Conservation (phyloP, 768 basidiomycete species). For the Suillus paluster region DNA sequence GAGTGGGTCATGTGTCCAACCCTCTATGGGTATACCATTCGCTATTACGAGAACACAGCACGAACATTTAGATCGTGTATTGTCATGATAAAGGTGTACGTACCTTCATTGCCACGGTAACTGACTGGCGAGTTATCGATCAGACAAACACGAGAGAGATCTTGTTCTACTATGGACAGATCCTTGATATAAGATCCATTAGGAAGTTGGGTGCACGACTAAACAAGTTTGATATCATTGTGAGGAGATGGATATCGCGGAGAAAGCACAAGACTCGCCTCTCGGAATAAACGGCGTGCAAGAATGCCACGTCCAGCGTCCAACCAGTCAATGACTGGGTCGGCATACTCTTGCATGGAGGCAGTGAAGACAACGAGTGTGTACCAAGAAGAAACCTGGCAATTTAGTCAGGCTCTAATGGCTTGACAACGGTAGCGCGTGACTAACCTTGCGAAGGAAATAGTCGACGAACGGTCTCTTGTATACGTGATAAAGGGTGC, state of each 20-base stretch:
- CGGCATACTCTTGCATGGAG: slow-evolving; percentile 99
- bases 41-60: slow-evolving; percentile 49
- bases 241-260: slow-evolving; percentile 4
- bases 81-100: slow-evolving; percentile 25
- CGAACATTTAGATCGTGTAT: slow-evolving; percentile 11
- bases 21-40: slow-evolving; percentile 98
- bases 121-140: slow-evolving; percentile 96
- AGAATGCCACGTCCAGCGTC: slow-evolving; percentile 94
- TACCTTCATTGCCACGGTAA: slow-evolving; percentile 92
- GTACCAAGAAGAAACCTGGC: slow-evolving; percentile 97
- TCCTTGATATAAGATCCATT: slow-evolving; percentile 97
- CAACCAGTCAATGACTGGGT: slow-evolving; percentile 99
- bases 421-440: neutral
- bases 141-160: slow-evolving; percentile 92
- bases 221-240: slow-evolving; percentile 15
- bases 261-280: slow-evolving; percentile 57
- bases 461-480: slow-evolving; percentile 98
- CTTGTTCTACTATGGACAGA: slow-evolving; percentile 82
- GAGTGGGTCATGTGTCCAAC: slow-evolving; percentile 96
- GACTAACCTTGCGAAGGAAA: slow-evolving; percentile 81
- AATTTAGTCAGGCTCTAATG: slow-evolving; percentile 6
- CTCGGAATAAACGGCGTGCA: slow-evolving; percentile 86
- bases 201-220: slow-evolving; percentile 92
- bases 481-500: slow-evolving; percentile 96
- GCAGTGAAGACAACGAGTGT: slow-evolving; percentile 99